Conservation (phyloP, 768 basidiomycete genomes). For the Boletus subparvulus region DNA sequence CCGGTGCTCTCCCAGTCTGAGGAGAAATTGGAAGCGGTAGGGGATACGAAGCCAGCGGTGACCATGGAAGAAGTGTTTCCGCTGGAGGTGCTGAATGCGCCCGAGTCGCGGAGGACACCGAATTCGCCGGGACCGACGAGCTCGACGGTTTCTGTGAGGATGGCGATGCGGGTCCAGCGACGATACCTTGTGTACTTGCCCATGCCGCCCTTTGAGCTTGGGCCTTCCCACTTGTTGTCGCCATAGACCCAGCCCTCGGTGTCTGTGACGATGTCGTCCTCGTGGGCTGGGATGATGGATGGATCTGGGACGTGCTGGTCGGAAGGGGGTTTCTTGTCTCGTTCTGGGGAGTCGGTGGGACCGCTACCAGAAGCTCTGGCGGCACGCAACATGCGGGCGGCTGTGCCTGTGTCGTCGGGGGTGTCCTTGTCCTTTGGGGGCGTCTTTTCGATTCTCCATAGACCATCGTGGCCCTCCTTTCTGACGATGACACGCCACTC, state of each 20-base stretch:
- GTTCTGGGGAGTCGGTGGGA: conserved; percentile 22
- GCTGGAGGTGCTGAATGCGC: conserved; percentile 17
- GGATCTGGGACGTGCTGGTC: conserved; percentile 31
- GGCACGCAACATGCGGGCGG: conserved; percentile 51
- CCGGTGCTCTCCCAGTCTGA: conserved; percentile 32
- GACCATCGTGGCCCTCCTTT: conserved; percentile 48
- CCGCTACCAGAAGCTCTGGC: conserved; percentile 38
- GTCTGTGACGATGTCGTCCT: conserved; percentile 67
- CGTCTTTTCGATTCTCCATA: conserved; percentile 58
- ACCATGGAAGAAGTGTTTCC: conserved; percentile 25
- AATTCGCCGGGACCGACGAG: conserved; percentile 41
- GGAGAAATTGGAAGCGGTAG: conserved; percentile 30
- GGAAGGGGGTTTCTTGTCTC: conserved; percentile 18
- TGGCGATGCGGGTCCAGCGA: conserved; percentile 83
- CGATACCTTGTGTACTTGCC: conserved; percentile 90
- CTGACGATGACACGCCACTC: conserved; percentile 83
- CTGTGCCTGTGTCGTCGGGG: conserved; percentile 44
- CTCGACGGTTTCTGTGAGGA: conserved; percentile 72
- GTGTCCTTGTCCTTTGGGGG: conserved; percentile 47
- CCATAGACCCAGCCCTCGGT: conserved; percentile 90
- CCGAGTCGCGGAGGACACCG: conserved; percentile 30
- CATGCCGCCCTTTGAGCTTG: conserved; percentile 74
- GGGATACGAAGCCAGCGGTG: conserved; percentile 24
- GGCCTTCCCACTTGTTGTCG: conserved; percentile 93
- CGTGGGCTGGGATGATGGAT: conserved; percentile 34